Evolutionary conservation across 2,329 filamentous ascomycete species (phyloP), one percentile per base, ranked within the genome.

Genomic region (Aureobasidium vineae): DNA sequence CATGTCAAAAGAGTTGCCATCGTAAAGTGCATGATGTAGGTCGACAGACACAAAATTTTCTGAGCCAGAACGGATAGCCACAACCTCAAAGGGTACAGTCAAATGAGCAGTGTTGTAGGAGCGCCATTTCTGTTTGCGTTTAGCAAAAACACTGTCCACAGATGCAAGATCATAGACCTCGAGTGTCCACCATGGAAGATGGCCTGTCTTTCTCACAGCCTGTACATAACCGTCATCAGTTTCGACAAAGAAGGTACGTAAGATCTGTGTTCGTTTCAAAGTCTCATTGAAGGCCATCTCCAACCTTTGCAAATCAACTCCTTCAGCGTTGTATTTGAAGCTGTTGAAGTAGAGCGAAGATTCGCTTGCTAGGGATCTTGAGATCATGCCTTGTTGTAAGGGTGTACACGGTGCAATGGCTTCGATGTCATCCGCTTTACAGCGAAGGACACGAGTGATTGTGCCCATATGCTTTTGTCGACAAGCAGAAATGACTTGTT

Each of bases 1-100:
- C 28, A 91, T 75, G 1, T 84, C 82, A 45, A 96, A 83, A 68
- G 92, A 94, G 70, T 85, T 89, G 1, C 92, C 93, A 76, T 97
- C 93, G 71, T 97, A 97, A 0, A 97, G 76, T 0, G 85, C 92
- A 74, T 97, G 93, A 77, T 97, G 96, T 0, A 96, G 87, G 53
- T 89, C 84, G 2, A 96, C 72, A 2, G 82, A 77, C 38, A 96
- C 76, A 0, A 81, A 69, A 7, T 72, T 72, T 16, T 69, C 69
- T 1, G 69, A 65, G 5, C 74, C 69, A 11, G 73, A 73, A 31
- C 70, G 71, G 6, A 85, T 68, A 0, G 83, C 65, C 1, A 83
- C 73, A 1, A 87, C 69, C 63, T 86, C 80, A 5, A 89, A 74
- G 0, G 88, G 88, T 7, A 75, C 76, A 2, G 72, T 70, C 1